These are phyloP conservation scores for Aspergillus sp. DNA, from an alignment of 2,329 filamentous ascomycete species.

Conservation along the genomic window DNA sequence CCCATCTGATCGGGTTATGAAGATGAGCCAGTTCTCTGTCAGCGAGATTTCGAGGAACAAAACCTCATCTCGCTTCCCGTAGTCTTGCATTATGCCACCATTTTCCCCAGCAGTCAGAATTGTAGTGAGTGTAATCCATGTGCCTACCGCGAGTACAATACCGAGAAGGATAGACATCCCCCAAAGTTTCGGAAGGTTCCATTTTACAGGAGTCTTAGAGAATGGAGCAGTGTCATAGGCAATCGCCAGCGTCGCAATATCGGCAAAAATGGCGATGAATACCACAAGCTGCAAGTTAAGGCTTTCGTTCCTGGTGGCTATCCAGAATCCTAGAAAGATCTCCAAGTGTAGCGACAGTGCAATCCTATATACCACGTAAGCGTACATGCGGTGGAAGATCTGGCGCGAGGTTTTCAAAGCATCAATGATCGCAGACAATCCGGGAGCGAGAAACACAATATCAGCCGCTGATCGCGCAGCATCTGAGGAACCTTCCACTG, in stretches of 20 bases:
- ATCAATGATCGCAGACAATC: constrained; percentile 89
- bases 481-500: constrained; percentile 88
- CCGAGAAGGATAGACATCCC: constrained; percentile 86
- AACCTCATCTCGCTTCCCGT: constrained; percentile 76
- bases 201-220: constrained; percentile 85
- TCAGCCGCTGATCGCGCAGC: constrained; percentile 88
- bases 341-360: constrained; percentile 87
- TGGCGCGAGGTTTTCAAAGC: constrained; percentile 90
- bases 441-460: constrained; percentile 90
- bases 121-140: constrained; percentile 86
- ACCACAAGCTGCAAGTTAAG: constrained; percentile 86
- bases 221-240: constrained; percentile 91
- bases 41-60: constrained; percentile 88
- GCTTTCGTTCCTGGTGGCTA: constrained; percentile 79
- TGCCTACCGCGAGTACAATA: constrained; percentile 76
- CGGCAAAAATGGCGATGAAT: constrained; percentile 93
- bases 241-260: constrained; percentile 88
- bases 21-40: constrained; percentile 95
- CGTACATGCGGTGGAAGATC: constrained; percentile 97
- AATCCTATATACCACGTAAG: constrained; percentile 94
- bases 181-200: constrained; percentile 93
- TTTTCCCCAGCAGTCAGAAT: constrained; percentile 69
- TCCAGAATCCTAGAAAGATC: constrained; percentile 90
- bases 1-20: constrained; percentile 91
- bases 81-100: constrained; percentile 88